Base-by-base conservation (phyloP, 345 rosid species). In the Acer yangbiense region DNA sequence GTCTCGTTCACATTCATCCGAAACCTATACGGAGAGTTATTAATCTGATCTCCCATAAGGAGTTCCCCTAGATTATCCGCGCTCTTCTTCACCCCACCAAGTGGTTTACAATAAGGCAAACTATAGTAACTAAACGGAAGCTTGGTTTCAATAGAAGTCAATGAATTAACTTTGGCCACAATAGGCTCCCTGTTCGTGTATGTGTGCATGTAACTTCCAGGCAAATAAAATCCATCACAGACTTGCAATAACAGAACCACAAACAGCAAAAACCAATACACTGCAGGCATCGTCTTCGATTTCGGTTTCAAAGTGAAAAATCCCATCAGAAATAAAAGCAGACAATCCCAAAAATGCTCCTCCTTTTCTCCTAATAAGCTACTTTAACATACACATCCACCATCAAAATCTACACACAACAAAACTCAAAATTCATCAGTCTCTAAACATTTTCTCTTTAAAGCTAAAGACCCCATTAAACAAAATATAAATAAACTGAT, bases 41-140 rank as follows among this genome's bases (percentile, higher is more conserved):
- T 95, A 66, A 92, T 92, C 87, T 92, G 95, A 87, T 92, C 97
- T 74, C 97, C 97, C 95, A 92, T 89, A 29, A 92, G 93, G 69
- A 90, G 93, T 81, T 92, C 95, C 25, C 97, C 97, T n/a, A 92
- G 93, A 88, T 91, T 92, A 89, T 92, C 95, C 0, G 95, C 95
- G 61, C 95, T 92, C 65, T 87, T 92, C 82, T 88, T 92, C 7
- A 91, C 78, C 10, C 93, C 91, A 9, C 67, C 89, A 1, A 55
- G n/a, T 0, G 95, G 92, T 77, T 74, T 6, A 77, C 97, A 92
- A 62, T 92, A 92, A 77, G 97, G 98, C 73, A 95, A 93, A 79
- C 89, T 90, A 65, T 93, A 92, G 80, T 88, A 95, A 86, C 92
- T 80, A 82, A 82, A 91, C 2, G 98, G 98, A 86, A 95, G 97